A percentile compares a stretch with the other conserved stretches of the same genome.
These are phyloP conservation scores for Excoecaria agallocha DNA, from an alignment of 345 rosid species.

Conservation along the genomic window DNA sequence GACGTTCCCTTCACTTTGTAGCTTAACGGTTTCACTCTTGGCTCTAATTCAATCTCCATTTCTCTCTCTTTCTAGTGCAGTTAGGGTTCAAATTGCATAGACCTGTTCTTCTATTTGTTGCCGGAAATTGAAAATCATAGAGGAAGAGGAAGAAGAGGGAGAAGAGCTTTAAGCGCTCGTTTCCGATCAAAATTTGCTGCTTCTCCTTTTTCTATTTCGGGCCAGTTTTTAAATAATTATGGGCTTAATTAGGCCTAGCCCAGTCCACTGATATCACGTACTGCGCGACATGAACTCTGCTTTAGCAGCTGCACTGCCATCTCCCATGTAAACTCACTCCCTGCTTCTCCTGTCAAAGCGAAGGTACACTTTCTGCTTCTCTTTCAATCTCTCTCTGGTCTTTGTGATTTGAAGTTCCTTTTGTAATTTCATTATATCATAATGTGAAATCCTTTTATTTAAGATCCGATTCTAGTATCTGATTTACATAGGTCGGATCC, in stretches of 20 bases:
- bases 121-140: constrained; percentile 2
- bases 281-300: not conserved
- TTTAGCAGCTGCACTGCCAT: not conserved
- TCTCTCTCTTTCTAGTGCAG: not conserved
- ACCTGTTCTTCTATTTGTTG: not conserved
- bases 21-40: constrained; percentile 58
- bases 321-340: not conserved
- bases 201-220: not conserved
- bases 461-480: not conserved
- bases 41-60: constrained; percentile 79
- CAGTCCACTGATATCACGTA: not conserved
- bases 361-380: not conserved
- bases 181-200: not conserved
- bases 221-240: no score
- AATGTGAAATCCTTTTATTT: not conserved
- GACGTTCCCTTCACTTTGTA: constrained; percentile 78
- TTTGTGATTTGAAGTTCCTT: not conserved
- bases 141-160: not conserved
- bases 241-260: not conserved
- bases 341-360: not conserved
- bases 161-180: not conserved
- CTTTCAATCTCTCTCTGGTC: not conserved
- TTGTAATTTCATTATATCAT: not conserved
- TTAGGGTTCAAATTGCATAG: constrained; percentile 4
- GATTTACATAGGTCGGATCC: not conserved